Percentiles rank a stretch among this genome's conserved stretches.
These are phyloP conservation scores for Pseudevernia furfuracea DNA, from an alignment of 495 filamentous ascomycete genomes.

Conservation along the genomic window DNA sequence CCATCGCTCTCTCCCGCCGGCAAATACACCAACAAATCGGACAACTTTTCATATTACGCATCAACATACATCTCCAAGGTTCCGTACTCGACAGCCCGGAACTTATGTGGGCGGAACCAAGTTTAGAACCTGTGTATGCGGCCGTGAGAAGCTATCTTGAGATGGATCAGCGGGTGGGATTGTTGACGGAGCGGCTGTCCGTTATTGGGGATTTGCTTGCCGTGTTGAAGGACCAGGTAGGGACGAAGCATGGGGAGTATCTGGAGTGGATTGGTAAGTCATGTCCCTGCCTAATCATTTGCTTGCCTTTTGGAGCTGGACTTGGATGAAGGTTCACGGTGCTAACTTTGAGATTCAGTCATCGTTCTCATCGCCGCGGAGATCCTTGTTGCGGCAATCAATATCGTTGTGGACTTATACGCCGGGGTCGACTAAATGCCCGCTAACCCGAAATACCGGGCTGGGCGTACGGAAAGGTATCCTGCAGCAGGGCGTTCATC, in stretches of 20 bases:
- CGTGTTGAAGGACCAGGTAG: constrained; percentile 92
- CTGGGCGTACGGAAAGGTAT: neutral
- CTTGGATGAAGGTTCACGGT: neutral
- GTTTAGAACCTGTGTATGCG: constrained; percentile 90
- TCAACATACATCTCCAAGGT: constrained; percentile 96
- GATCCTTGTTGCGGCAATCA: constrained; percentile 88
- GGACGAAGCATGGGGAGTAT: constrained; percentile 91
- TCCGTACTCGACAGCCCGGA: constrained; percentile 95
- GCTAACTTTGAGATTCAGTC: constrained; percentile 42
- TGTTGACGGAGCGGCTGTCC: constrained; percentile 82
- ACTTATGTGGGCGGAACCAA: constrained; percentile 96
- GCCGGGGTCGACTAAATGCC: constrained; percentile 61
- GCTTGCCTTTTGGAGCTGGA: neutral
- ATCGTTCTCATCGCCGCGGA: constrained; percentile 94
- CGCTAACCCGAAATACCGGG: neutral
- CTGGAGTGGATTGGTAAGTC: constrained; percentile 87
- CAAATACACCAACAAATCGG: constrained; percentile 99
- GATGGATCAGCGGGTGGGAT: constrained; percentile 90
- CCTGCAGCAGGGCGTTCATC: neutral
- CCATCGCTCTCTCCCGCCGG: constrained; percentile 69
- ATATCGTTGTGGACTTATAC: constrained; percentile 91
- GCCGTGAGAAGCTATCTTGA: constrained; percentile 92
- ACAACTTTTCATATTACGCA: constrained; percentile 91
- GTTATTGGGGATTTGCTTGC: constrained; percentile 92
- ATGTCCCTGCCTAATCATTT: neutral